Base-by-base conservation (phyloP, 2,329 filamentous ascomycete genomes). In the Cladosporium austrohemisphaericum region DNA sequence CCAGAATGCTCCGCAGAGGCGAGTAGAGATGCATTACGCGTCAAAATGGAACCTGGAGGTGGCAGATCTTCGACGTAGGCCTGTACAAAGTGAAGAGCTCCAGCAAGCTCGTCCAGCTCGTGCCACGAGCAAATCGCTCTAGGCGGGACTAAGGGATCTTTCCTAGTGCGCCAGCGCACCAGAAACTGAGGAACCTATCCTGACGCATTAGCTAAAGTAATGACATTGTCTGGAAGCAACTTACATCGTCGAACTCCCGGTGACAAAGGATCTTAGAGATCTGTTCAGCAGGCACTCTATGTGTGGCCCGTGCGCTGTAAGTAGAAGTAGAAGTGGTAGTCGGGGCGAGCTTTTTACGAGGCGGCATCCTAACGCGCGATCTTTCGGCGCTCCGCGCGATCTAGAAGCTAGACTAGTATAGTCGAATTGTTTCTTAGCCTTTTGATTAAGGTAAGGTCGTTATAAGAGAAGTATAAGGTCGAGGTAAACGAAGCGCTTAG, bases 81-180 rank as follows among this genome's bases (percentile, higher is more conserved):
- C 43, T 76, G 74, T 0, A 76, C 60, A 1, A 64, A 51, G 41
- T 71, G 65, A 0, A 75, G 59, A 28, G 68, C 69, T 5, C 58
- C 41, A 0, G 53, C 52, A 0, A 76, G 63, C 43, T 75, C 73
- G 0, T 60, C 49, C 0, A 75, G 26, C 1, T 53, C 31, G 45
- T 76, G 74, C 73, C 73, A 76, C 5, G 69, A 72, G 3, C 68
- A 57, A 2, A 71, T 65, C 0, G 60, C 56, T 18, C 53, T 37
- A 26, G 55, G 50, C 2, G 56, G 56, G 9, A 43, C 29, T 25
- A 37, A 41, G 4, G 51, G 53, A 4, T 40, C 41, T 9, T 50
- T 41, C 2, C 45, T 14, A 1, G 58, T 54, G n/a, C 57, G 60
- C 73, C 73, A 75, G 29, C 59, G 57, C 0, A 75, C 62, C 0